A percentile compares a stretch with the other conserved stretches of the same genome.
These are phyloP conservation scores for Oryza rufipogon DNA, from an alignment of 176 grass and related monocot species.

Conservation along the genomic window DNA sequence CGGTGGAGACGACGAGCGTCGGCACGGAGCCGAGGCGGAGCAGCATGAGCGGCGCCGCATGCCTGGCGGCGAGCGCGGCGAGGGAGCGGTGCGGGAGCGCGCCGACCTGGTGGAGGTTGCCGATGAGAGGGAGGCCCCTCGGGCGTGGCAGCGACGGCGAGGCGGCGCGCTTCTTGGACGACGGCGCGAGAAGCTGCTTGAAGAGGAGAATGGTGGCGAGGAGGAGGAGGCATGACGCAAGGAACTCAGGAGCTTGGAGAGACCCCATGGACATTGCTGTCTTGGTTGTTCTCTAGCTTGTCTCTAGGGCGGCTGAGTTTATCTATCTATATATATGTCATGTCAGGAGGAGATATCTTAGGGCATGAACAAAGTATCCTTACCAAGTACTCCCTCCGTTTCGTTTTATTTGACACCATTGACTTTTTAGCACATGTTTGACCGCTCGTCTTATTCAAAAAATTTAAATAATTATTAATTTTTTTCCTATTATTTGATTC, in stretches of 20 bases:
- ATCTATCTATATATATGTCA: neutral
- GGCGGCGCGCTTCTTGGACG: neutral
- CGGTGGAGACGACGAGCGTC: conserved; percentile 63
- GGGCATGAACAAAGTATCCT: too few species aligned
- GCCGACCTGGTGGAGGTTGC: conserved; percentile 80
- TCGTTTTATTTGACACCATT: too few species aligned
- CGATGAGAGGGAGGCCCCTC: conserved; percentile 61
- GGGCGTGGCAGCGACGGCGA: conserved; percentile 27
- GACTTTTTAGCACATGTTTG: too few species aligned
- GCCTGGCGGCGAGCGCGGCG: conserved; percentile 43
- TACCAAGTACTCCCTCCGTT: too few species aligned
- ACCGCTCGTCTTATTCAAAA: too few species aligned
- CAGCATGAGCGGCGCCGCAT: conserved; percentile 67
- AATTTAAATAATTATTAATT: too few species aligned
- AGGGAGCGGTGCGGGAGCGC: conserved; percentile 53
- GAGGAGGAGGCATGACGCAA: conserved; percentile 22
- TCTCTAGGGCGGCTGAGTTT: neutral
- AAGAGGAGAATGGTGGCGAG: conserved; percentile 37
- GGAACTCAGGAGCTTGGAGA: conserved; percentile 24
- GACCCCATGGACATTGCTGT: conserved; percentile 5
- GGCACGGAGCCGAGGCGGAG: conserved; percentile 68
- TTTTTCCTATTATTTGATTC: too few species aligned
- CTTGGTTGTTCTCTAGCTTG: neutral
- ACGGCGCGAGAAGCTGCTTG: neutral
- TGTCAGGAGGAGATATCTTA: neutral